Conservation (phyloP, 2,329 filamentous ascomycete species). For the Tolypocladium tropicale region DNA sequence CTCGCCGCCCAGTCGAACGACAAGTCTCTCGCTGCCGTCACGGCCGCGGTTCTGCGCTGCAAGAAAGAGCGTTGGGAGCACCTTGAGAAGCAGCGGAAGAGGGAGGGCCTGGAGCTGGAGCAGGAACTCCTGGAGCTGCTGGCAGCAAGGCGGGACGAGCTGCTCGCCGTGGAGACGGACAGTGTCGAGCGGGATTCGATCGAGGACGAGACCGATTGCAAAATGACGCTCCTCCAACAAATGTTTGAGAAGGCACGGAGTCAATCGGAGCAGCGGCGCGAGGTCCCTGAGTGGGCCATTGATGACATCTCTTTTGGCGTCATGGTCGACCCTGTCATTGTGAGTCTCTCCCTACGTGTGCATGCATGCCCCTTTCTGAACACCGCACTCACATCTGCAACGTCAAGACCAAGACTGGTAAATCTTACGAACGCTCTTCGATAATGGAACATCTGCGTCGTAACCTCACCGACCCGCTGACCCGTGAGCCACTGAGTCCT, state of each 20-base stretch:
- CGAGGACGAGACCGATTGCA: constrained; percentile 33
- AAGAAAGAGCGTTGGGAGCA: constrained; percentile 83
- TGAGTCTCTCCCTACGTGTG: constrained; percentile 19
- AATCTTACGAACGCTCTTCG: constrained; percentile 79
- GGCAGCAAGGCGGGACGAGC: constrained; percentile 32
- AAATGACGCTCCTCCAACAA: constrained; percentile 30
- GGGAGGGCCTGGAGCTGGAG: constrained; percentile 48
- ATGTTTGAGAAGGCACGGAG: constrained; percentile 43
- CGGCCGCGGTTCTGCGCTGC: constrained; percentile 62
- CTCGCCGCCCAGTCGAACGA: constrained; percentile 54
- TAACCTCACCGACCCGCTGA: constrained; percentile 69
- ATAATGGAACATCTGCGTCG: constrained; percentile 78
- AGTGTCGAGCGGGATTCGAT: constrained; percentile 40
- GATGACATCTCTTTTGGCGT: constrained; percentile 68
- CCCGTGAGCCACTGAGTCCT: constrained; percentile 59
- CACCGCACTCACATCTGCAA: not conserved
- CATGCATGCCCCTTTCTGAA: no score
- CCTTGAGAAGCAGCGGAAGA: constrained; percentile 50
- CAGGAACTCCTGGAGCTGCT: constrained; percentile 46
- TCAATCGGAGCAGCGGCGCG: constrained; percentile 34
- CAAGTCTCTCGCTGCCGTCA: constrained; percentile 60
- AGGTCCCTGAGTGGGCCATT: constrained; percentile 66
- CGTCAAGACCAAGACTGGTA: constrained; percentile 65
- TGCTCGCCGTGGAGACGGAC: constrained; percentile 27
- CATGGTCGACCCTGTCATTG: constrained; percentile 60